Evolutionary conservation across 306 rosid genomes (phyloP), one percentile per base, ranked within the genome.

Genomic region (Bauhinia variegata): DNA sequence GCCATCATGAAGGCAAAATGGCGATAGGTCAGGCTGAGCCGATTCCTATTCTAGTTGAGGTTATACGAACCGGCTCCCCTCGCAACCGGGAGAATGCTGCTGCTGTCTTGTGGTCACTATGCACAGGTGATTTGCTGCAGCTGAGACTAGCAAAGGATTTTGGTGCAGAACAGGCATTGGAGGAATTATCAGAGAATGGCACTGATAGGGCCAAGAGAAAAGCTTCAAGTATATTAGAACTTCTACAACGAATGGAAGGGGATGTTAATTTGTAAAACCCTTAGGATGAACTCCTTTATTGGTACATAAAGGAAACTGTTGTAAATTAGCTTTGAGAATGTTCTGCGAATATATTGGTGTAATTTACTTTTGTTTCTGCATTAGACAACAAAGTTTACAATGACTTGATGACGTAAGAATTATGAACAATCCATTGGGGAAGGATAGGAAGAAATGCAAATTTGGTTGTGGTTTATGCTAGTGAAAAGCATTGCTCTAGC

Each of bases 131-230:
- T 80, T 4, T 32, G 4, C 67, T 75, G 84, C 96, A 82, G 76
- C 56, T 95, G 83, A 82, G 86, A 75, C 72, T 85, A 31, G 92
- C 97, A 48, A 85, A 80, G 73, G 91, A 88, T 42, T 83, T 81
- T 61, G 97, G 99, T 58, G 97, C 95, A 23, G 92, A 77, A 68
- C 85, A 78, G 72, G 96, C 87, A 62, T 63, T 95, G 80, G 84
- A 79, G 63, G 95, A 87, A 60, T 75, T 95, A 41, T 85, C 96
- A 5, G 99, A 90, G 72, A 95, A 71, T 78, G 99, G 99, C 67
- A 95, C 96, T 44, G 97, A 90, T 17, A 85, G 99, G 78, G 99
- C 96, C 34, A 95, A 85, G 85, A 90, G 99, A 75, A 95, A 95
- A 80, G 99, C 97, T 42, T 86, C 76, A 67, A 86, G 73, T 64